phyloP scores from a whole-genome alignment of 2,329 filamentous ascomycete genomes.

The Trichoderma sp. region DNA sequence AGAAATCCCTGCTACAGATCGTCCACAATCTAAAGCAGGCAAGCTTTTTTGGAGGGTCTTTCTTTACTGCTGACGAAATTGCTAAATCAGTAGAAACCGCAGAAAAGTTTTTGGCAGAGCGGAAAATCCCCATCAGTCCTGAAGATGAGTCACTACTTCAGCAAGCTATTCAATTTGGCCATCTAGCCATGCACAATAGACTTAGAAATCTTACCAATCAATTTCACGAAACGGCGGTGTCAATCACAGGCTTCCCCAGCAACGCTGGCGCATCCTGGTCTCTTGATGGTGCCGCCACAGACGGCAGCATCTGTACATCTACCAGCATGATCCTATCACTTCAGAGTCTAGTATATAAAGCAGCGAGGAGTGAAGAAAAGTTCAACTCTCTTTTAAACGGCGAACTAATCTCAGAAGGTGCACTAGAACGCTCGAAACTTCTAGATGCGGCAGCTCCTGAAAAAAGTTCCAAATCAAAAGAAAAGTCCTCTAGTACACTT shows the following conservation, averaged over 20 bases:
- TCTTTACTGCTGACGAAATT: constrained; percentile 67
- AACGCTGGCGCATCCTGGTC: constrained; percentile 66
- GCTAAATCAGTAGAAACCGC: constrained; percentile 65
- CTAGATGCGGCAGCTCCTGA: constrained; percentile 27
- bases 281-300: constrained; percentile 52
- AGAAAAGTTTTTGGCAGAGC: constrained; percentile 65
- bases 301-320: constrained; percentile 53
- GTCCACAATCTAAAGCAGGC: constrained; percentile 80
- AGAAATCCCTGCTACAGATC: constrained; percentile 65
- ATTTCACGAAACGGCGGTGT: constrained; percentile 77
- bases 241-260: constrained; percentile 66
- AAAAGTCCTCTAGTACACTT: constrained; percentile 33
- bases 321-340: constrained; percentile 53
- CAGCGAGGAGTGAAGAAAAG: constrained; percentile 45
- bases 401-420: constrained; percentile 46
- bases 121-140: constrained; percentile 57
- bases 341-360: constrained; percentile 54
- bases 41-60: constrained; percentile 82
- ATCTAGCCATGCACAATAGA: constrained; percentile 57
- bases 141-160: constrained; percentile 63
- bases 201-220: constrained; percentile 68
- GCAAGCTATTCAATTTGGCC: constrained; percentile 67
- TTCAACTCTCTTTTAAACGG: constrained; percentile 52
- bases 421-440: constrained; percentile 40
- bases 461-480: constrained; percentile 23